phyloP scores from a whole-genome alignment of 768 basidiomycete species.

The Rhizopogon sp. region DNA sequence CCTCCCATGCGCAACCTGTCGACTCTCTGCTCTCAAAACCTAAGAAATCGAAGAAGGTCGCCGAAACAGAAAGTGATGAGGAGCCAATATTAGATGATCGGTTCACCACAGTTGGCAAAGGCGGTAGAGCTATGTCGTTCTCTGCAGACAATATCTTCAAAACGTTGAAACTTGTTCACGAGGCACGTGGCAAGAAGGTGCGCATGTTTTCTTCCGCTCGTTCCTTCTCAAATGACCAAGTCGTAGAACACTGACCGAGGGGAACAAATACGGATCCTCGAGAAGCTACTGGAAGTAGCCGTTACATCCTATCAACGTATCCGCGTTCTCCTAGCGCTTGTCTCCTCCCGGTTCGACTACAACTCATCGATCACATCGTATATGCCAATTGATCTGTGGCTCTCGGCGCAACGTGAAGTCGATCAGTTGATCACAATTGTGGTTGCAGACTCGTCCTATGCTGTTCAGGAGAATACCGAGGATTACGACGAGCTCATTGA shows the following conservation, averaged over 20 bases:
- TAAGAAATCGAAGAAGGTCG: conserved; percentile 31
- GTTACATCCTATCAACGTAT: conserved; percentile 89
- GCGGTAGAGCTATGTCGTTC: conserved; percentile 78
- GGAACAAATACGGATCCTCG: conserved; percentile 90
- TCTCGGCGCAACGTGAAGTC: conserved; percentile 80
- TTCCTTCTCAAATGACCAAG: not conserved
- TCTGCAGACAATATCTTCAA: conserved; percentile 89
- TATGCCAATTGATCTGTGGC: conserved; percentile 93
- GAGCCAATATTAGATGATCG: conserved; percentile 45
- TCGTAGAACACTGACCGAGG: conserved; percentile 89
- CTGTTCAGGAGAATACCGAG: conserved; percentile 78
- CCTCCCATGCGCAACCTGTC: conserved; percentile 44
- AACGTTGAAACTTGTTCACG: conserved; percentile 84
- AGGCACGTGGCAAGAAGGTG: conserved; percentile 95
- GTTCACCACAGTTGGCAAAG: conserved; percentile 89
- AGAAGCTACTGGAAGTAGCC: conserved; percentile 81
- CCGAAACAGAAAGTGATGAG: conserved; percentile 37
- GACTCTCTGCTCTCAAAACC: conserved; percentile 32
- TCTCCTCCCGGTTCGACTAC: conserved; percentile 96
- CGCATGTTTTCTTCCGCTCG: conserved; percentile 8
- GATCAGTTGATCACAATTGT: conserved; percentile 84
- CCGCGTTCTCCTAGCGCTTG: conserved; percentile 87
- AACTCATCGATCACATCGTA: conserved; percentile 80
- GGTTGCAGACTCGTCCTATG: conserved; percentile 64
- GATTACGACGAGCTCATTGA: conserved; percentile 93